These are phyloP conservation scores for Aechmea fasciata DNA, from an alignment of 176 grass and related monocot species.

Conservation along the genomic window DNA sequence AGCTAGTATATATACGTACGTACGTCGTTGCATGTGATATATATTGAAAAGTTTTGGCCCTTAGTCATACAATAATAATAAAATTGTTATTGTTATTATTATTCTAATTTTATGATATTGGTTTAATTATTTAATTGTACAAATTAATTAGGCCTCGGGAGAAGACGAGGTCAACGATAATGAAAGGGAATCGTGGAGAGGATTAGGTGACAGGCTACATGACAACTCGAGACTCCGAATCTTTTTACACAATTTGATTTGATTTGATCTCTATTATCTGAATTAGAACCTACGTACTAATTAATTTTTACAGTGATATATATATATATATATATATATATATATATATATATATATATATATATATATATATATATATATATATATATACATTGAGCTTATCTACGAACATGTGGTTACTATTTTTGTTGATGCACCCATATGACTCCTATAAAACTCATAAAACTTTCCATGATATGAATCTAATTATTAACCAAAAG, in stretches of 20 bases:
- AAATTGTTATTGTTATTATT: neutral
- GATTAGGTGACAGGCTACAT: constrained; percentile 9
- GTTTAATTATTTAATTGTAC: neutral
- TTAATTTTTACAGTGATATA: neutral
- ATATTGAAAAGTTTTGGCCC: neutral
- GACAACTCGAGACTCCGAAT: neutral
- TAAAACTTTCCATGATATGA: too few species aligned
- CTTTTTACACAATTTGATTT: neutral
- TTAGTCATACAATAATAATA: neutral
- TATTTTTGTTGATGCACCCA: too few species aligned
- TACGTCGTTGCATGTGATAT: neutral
- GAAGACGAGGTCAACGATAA: constrained; percentile 1
- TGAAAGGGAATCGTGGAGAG: neutral
- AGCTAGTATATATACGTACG: neutral
- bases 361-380: too few species aligned
- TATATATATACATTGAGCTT: too few species aligned
- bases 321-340: too few species aligned
- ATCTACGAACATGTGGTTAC: too few species aligned
- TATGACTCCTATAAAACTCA: too few species aligned
- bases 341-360: too few species aligned
- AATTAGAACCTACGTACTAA: neutral
- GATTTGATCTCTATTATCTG: neutral
- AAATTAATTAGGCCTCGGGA: neutral
- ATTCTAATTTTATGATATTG: neutral
- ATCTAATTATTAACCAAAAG: too few species aligned